Conservation (phyloP, 768 basidiomycete genomes). For the Gloeopeniophorella convolvens region DNA sequence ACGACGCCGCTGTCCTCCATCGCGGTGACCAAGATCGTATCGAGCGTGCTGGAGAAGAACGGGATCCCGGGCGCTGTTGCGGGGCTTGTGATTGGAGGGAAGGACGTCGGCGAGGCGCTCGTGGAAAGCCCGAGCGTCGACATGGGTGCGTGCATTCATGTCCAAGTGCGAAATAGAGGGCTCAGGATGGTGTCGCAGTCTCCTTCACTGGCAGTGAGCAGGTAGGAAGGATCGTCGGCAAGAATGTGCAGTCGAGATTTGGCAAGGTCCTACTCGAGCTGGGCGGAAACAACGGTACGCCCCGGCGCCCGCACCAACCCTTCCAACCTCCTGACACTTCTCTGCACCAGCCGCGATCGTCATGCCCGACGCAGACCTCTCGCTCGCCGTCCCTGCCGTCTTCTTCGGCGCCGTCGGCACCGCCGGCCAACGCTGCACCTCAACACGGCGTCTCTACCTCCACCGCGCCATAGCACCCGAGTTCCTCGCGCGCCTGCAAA, state of each 20-base stretch:
- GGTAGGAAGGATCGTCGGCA: conserved; percentile 84
- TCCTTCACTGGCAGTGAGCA: conserved; percentile 94
- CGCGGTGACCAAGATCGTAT: conserved; percentile 81
- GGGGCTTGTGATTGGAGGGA: conserved; percentile 76
- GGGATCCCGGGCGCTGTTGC: conserved; percentile 81
- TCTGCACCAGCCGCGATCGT: conserved; percentile 68
- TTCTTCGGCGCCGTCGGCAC: conserved; percentile 94
- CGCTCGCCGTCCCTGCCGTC: conserved; percentile 82
- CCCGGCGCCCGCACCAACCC: conserved; percentile 11
- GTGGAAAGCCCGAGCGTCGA: conserved; percentile 71
- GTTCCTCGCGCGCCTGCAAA: conserved; percentile 70
- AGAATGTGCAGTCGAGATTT: conserved; percentile 78
- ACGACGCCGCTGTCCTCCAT: conserved; percentile 87
- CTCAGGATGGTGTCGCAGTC: conserved; percentile 40
- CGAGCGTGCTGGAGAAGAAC: conserved; percentile 74
- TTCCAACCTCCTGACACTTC: not conserved
- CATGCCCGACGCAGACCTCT: conserved; percentile 89
- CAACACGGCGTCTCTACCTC: conserved; percentile 85
- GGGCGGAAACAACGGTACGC: conserved; percentile 89
- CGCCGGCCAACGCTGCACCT: conserved; percentile 74
- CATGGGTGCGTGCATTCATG: conserved; percentile 47
- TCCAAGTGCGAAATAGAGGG: too few species aligned
- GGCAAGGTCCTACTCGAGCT: conserved; percentile 88
- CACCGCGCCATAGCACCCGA: conserved; percentile 71
- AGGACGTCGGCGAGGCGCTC: conserved; percentile 71